These are phyloP conservation scores for Geranium brycei DNA, from an alignment of 345 rosid genomes.

Conservation along the genomic window DNA sequence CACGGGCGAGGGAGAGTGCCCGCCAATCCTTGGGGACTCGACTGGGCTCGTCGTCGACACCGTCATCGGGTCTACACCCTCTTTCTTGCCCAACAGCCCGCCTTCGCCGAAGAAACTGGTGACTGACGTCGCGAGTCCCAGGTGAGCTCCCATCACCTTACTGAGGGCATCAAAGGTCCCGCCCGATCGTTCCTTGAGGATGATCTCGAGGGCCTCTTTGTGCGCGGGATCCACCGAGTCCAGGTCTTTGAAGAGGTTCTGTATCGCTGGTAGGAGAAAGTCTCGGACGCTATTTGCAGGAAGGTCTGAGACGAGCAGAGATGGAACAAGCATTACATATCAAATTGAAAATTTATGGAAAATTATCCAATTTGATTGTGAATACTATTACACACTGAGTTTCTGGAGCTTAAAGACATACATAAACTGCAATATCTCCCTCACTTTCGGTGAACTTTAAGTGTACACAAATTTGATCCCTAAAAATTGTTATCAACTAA, in stretches of 20 bases:
- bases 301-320: conserved; percentile 37
- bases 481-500: too few relatives aligned
- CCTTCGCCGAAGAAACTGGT: conserved; percentile 84
- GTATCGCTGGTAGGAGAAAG: conserved; percentile 65
- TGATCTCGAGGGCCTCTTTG: conserved; percentile 90
- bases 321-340: neutral
- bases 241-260: conserved; percentile 67
- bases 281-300: conserved; percentile 59
- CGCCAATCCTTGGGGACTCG: conserved; percentile 34
- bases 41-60: conserved; percentile 22
- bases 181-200: conserved; percentile 78
- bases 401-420: too few relatives aligned
- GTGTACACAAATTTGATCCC: too few relatives aligned
- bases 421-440: too few relatives aligned
- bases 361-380: too few relatives aligned
- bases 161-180: conserved; percentile 70
- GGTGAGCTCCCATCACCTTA: conserved; percentile 92
- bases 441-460: too few relatives aligned
- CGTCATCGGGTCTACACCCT: conserved; percentile 19
- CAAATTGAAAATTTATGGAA: too few relatives aligned
- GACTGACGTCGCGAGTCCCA: conserved; percentile 17
- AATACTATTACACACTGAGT: too few relatives aligned
- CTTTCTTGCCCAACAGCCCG: conserved; percentile 74
- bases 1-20: conserved; percentile 18
- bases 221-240: conserved; percentile 92